Evolutionary conservation across 2,329 filamentous ascomycete genomes (phyloP).

Genomic region (Chaetomium sp.): DNA sequence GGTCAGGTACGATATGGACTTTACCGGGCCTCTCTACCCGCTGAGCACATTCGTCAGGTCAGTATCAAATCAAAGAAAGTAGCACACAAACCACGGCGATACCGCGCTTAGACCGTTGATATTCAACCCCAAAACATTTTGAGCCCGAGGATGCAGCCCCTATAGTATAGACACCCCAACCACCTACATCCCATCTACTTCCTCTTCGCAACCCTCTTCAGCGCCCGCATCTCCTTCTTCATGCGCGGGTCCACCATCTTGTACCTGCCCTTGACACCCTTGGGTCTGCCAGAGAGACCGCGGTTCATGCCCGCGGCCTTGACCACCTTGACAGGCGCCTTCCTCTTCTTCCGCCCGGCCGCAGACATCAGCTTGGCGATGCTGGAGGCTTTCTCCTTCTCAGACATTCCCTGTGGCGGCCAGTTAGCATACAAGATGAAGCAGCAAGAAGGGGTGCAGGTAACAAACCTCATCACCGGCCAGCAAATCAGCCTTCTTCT

Average conservation of each 20-base stretch:
- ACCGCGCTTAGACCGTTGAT: not conserved
- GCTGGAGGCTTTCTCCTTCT: conserved; percentile 89
- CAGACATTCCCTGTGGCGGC: conserved; percentile 66
- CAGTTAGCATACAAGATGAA: conserved; percentile 9
- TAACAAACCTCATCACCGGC: conserved; percentile 71
- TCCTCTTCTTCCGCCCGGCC: conserved; percentile 77
- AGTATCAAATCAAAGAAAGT: conserved; percentile 26
- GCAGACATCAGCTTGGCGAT: conserved; percentile 83
- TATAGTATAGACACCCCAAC: not conserved
- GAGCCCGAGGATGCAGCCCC: not conserved
- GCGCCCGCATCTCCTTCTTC: conserved; percentile 92
- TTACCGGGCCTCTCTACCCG: conserved; percentile 68
- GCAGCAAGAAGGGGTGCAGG: not conserved
- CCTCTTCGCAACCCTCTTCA: conserved; percentile 77
- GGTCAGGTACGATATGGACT: conserved; percentile 79
- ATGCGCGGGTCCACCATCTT: conserved; percentile 94
- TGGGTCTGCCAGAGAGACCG: conserved; percentile 82
- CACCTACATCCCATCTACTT: conserved; percentile 43
- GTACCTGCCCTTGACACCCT: conserved; percentile 92
- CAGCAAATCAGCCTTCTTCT: conserved; percentile 93
- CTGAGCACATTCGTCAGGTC: conserved; percentile 58
- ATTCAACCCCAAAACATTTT: conserved; percentile 7
- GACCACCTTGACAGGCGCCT: conserved; percentile 80
- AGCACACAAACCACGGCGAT: not conserved
- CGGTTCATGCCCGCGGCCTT: conserved; percentile 84